Base-by-base conservation (phyloP, 2,329 filamentous ascomycete genomes). In the Dactylonectria macrodidyma region DNA sequence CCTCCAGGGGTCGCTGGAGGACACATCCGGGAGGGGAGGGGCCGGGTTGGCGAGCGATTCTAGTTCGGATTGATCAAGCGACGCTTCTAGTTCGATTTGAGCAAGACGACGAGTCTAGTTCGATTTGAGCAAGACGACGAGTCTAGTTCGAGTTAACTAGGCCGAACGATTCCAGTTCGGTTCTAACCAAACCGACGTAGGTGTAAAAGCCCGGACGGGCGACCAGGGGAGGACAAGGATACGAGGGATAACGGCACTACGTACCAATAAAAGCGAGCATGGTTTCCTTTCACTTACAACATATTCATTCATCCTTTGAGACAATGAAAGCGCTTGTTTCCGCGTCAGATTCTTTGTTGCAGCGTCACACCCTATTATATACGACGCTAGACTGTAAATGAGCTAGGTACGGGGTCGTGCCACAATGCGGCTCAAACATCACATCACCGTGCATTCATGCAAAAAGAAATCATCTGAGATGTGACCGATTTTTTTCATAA, bases 11-110 rank as follows among this genome's bases (percentile, higher is more conserved):
- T 71, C 71, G 3, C 59, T 77, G n/a, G 71, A 70, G 47, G 73
- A 76, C 63, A 74, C 59, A 6, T 75, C 73, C 36, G 72, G 72
- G 16, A 69, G 72, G 14, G 75, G 75, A 60, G 75, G 75, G 16
- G 75, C 63, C 3, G 75, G 75, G 8, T 65, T 76, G 64, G 68
- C 69, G n/a, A 76, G 73, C 19, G 74, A 76, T 47, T 76, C 74
- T 26, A 73, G 70, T 65, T 76, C 73, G 11, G 74, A 76, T 36
- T 76, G 41, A 55, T 10, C 26, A 30, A 30, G 26, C 26, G 7
- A 30, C 26, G 26, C 4, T 7, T 30, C 26, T 5, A 30, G 26
- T 30, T 30, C 26, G 7, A 7, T 30, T 30, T 30, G 26, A 30
- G 7, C 26, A 60, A 16, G 36, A 30, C 12, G 55, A 56, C 30